A percentile compares a stretch with the other conserved stretches of the same genome.
Conservation (phyloP, 2,329 filamentous ascomycete species). For the Aspergillus uvarum region DNA sequence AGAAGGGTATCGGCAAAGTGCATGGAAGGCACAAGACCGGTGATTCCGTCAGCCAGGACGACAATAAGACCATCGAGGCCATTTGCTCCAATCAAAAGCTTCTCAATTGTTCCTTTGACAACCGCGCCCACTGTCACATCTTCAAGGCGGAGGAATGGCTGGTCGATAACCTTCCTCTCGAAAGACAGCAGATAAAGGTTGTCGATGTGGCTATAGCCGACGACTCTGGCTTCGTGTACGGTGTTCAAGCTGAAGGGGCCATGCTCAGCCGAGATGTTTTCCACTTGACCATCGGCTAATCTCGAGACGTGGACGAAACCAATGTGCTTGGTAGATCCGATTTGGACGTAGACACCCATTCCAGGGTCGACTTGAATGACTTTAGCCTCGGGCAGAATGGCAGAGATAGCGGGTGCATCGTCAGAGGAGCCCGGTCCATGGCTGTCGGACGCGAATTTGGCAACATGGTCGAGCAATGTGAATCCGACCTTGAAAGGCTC, state of each 20-base stretch:
- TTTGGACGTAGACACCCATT: conserved; percentile 76
- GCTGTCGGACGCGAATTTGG: conserved; percentile 55
- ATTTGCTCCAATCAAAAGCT: conserved; percentile 73
- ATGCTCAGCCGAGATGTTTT: conserved; percentile 71
- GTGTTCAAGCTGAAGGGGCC: conserved; percentile 78
- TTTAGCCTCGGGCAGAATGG: conserved; percentile 72
- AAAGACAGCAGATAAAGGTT: conserved; percentile 83
- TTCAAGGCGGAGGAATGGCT: conserved; percentile 86
- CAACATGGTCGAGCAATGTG: conserved; percentile 81
- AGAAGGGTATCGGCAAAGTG: conserved; percentile 86
- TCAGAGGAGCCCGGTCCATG: conserved; percentile 44
- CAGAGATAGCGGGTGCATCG: conserved; percentile 56
- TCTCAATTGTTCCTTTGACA: conserved; percentile 80
- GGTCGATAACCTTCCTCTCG: conserved; percentile 76
- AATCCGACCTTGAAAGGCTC: conserved; percentile 82
- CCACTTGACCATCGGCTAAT: conserved; percentile 85
- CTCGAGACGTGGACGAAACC: conserved; percentile 95
- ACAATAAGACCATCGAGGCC: conserved; percentile 80
- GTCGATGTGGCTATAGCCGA: conserved; percentile 85
- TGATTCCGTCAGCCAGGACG: conserved; percentile 80
- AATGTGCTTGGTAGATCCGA: conserved; percentile 64
- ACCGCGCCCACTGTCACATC: conserved; percentile 80
- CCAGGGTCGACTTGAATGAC: conserved; percentile 77
- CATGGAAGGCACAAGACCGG: conserved; percentile 81
- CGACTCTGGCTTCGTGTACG: conserved; percentile 74